These are phyloP conservation scores for Erysimum pusillum DNA, from an alignment of 441 rosid species.

Conservation along the genomic window DNA sequence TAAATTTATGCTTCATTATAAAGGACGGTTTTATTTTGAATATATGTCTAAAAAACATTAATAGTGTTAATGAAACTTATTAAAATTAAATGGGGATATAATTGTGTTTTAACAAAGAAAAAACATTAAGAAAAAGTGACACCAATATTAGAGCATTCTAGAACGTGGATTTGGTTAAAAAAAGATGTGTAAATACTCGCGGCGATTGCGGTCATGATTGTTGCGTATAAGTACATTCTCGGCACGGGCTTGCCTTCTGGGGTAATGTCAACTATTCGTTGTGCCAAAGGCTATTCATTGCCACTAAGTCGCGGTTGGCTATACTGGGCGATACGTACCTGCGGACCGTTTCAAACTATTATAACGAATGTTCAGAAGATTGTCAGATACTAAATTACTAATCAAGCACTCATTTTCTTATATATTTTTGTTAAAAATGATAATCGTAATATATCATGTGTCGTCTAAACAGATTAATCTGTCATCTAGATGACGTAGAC, in stretches of 20 bases:
- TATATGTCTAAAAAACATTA: background rate
- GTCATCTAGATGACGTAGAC: background rate
- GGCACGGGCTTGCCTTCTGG: constrained; percentile 48
- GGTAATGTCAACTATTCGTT: constrained; percentile 30
- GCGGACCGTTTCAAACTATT: constrained; percentile 19
- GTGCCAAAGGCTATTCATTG: constrained; percentile 42
- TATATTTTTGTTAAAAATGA: background rate
- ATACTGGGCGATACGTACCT: constrained; percentile 26
- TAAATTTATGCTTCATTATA: background rate
- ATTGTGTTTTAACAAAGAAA: background rate
- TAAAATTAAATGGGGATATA: background rate
- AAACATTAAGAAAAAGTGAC: too few relatives aligned
- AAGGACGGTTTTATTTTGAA: background rate
- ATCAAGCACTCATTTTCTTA: background rate
- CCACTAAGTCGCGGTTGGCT: constrained; percentile 42
- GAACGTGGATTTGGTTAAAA: constrained; percentile 25
- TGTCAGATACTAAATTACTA: background rate
- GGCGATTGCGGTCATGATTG: constrained; percentile 38
- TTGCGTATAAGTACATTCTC: constrained; percentile 4
- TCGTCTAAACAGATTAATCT: background rate
- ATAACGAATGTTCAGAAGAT: background rate
- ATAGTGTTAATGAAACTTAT: background rate
- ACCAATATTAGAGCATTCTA: too few relatives aligned
- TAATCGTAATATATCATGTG: background rate
- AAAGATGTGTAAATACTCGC: background rate